phyloP scores from a whole-genome alignment of 441 rosid genomes.

The Brassica balearica region DNA sequence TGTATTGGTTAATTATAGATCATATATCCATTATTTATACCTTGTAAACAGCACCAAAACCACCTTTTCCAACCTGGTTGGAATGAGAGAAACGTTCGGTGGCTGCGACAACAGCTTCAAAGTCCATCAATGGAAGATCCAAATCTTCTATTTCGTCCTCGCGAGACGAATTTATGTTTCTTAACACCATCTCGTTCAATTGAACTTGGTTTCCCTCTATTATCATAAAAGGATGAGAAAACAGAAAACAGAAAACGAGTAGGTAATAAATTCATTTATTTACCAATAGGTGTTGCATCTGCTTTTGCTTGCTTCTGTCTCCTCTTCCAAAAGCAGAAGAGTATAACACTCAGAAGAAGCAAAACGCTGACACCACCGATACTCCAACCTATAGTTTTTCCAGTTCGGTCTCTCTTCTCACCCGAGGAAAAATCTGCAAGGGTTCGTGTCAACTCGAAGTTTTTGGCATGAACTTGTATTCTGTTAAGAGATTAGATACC shows the following conservation, averaged over 20 bases:
- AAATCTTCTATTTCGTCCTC: not conserved
- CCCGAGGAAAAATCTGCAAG: not conserved
- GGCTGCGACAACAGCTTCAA: not conserved
- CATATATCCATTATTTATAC: not conserved
- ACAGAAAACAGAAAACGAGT: not conserved
- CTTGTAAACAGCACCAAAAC: slow-evolving; percentile 3
- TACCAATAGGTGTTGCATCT: not conserved
- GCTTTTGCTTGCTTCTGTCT: not conserved
- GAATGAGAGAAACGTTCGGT: not conserved
- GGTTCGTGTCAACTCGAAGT: not conserved
- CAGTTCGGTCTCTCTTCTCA: not conserved
- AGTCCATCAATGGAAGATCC: not conserved
- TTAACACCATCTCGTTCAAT: not conserved
- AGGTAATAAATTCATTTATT: not conserved
- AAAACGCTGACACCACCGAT: not conserved
- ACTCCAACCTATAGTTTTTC: not conserved
- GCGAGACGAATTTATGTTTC: not conserved
- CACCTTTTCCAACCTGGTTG: not conserved
- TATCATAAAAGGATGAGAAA: not conserved
- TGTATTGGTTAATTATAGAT: too few species aligned
- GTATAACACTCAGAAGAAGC: not conserved
- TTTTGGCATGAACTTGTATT: not conserved
- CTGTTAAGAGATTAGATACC: not conserved
- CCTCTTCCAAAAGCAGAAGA: slow-evolving; percentile 1
- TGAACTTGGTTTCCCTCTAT: not conserved